These are phyloP conservation scores for Barnettozyma wickerhamii DNA, from an alignment of 805 yeast genomes.

Conservation along the genomic window DNA sequence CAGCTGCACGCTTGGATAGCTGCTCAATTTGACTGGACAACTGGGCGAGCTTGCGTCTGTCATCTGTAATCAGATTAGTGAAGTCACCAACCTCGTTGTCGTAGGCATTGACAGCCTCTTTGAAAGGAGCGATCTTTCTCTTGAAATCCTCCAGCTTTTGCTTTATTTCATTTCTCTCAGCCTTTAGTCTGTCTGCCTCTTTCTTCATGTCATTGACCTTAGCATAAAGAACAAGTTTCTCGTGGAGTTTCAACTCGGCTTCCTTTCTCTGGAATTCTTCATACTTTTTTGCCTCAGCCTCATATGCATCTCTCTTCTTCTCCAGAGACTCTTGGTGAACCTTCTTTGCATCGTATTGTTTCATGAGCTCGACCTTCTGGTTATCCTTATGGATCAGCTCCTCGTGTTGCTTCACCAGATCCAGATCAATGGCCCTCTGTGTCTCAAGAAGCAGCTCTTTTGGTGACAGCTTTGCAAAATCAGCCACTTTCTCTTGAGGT, in stretches of 20 bases:
- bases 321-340: conserved; percentile 30
- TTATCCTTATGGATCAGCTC: conserved; percentile 49
- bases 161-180: conserved; percentile 25
- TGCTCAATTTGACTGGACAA: neutral
- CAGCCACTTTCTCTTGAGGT: conserved; percentile 94
- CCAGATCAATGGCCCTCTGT: conserved; percentile 71
- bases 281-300: conserved; percentile 44
- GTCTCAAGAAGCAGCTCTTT: conserved; percentile 73
- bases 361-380: conserved; percentile 33
- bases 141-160: conserved; percentile 26
- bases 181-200: conserved; percentile 19
- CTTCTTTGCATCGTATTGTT: conserved; percentile 31
- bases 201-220: conserved; percentile 35
- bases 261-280: conserved; percentile 44
- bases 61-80: conserved; percentile 23
- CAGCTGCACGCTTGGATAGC: neutral
- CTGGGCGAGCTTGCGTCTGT: conserved; percentile 23
- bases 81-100: conserved; percentile 26
- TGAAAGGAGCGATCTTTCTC: conserved; percentile 19
- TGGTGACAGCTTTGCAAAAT: conserved; percentile 78
- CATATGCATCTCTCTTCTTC: conserved; percentile 33
- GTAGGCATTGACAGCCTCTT: conserved; percentile 15
- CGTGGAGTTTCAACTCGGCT: conserved; percentile 42
- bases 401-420: conserved; percentile 53
- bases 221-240: conserved; percentile 45